These are phyloP conservation scores for Ricinus communis DNA, from an alignment of 345 rosid genomes.

Conservation along the genomic window DNA sequence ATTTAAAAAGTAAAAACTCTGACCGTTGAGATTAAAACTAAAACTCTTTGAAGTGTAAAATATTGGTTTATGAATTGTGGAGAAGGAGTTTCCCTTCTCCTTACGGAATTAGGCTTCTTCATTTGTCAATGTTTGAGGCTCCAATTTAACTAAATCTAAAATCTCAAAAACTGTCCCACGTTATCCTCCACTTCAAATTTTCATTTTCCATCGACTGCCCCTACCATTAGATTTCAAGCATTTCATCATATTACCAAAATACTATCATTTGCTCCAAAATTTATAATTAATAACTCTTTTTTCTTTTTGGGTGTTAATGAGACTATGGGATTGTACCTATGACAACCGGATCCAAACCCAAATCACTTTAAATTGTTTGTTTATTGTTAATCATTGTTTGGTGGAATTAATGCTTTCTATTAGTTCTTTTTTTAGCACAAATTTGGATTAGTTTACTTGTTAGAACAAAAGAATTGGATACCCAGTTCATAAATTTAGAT, in stretches of 20 bases:
- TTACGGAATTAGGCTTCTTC: constrained; percentile 44
- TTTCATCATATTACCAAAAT: too few species aligned
- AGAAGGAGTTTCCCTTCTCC: constrained; percentile 43
- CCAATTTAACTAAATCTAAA: constrained; percentile 43
- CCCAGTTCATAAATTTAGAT: background rate
- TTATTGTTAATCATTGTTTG: background rate
- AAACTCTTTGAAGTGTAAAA: too few species aligned
- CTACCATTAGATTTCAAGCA: background rate
- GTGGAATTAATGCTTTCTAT: background rate
- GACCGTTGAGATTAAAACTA: background rate
- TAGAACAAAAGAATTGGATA: background rate
- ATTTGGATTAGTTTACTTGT: background rate
- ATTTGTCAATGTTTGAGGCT: constrained; percentile 59
- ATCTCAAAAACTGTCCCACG: constrained; percentile 62
- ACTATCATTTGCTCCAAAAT: background rate
- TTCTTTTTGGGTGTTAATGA: background rate
- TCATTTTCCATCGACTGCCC: constrained; percentile 18
- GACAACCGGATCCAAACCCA: constrained; percentile 40
- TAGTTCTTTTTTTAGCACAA: background rate
- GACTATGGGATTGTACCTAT: constrained; percentile 16
- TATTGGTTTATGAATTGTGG: constrained; percentile 8
- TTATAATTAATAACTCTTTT: too few species aligned
- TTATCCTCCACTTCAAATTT: constrained; percentile 16
- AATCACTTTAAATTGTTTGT: constrained; percentile 7
- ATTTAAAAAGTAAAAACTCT: too few species aligned